Conservation (phyloP, 2,329 filamentous ascomycete genomes). For the Cytospora piceicola region DNA sequence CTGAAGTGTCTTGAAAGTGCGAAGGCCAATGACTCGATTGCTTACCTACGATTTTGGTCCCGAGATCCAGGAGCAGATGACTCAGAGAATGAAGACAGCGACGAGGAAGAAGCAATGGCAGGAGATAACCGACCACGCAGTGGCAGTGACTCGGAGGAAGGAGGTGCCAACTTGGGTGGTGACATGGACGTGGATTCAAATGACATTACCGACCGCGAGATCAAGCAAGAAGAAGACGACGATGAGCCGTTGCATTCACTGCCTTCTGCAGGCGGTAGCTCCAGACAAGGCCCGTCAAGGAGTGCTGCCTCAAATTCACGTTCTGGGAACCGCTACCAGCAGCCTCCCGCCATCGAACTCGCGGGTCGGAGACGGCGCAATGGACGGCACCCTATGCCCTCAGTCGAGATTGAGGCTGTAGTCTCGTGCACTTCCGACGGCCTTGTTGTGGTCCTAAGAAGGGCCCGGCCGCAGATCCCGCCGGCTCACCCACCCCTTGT, state of each 20-base stretch:
- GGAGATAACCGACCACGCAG: constrained; percentile 38
- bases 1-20: constrained; percentile 80
- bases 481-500: constrained; percentile 54
- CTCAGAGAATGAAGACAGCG: constrained; percentile 47
- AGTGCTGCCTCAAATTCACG: constrained; percentile 34
- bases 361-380: constrained; percentile 13
- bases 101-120: constrained; percentile 44
- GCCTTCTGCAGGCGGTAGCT: constrained; percentile 24
- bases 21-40: constrained; percentile 89
- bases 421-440: constrained; percentile 90
- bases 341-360: constrained; percentile 3
- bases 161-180: constrained; percentile 50
- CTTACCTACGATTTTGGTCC: constrained; percentile 85
- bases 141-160: constrained; percentile 48
- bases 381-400: constrained; percentile 41
- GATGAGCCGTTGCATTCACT: constrained; percentile 24
- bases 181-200: constrained; percentile 48
- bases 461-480: constrained; percentile 72
- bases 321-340: constrained; percentile 21
- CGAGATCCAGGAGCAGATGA: constrained; percentile 68
- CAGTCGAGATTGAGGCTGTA: constrained; percentile 82
- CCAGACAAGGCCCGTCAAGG: constrained; percentile 10
- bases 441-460: constrained; percentile 77
- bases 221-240: constrained; percentile 42
- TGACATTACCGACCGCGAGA: constrained; percentile 35